Percentiles rank a stretch among this genome's conserved stretches.
Conservation (phyloP, 2,329 filamentous ascomycete genomes). For the Fusarium paranaense region DNA sequence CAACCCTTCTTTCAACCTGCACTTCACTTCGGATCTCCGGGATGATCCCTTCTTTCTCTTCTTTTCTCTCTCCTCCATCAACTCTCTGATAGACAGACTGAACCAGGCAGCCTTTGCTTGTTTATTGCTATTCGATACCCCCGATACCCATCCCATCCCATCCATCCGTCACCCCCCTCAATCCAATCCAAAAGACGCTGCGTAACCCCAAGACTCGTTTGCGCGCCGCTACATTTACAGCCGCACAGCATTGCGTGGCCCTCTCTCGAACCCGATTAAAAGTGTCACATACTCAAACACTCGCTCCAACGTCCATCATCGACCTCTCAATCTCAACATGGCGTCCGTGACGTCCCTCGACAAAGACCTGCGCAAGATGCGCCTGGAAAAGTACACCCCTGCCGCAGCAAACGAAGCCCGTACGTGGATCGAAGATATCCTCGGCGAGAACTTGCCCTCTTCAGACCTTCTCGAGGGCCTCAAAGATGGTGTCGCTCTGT, state of each 20-base stretch:
- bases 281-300: not conserved
- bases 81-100: not conserved
- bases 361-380: constrained; percentile 93
- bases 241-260: not conserved
- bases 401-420: constrained; percentile 87
- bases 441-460: constrained; percentile 78
- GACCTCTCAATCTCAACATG: constrained; percentile 64
- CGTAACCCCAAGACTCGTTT: constrained; percentile 4
- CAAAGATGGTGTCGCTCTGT: constrained; percentile 91
- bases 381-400: constrained; percentile 92
- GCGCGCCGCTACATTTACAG: constrained; percentile 3
- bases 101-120: constrained; percentile 9
- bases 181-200: not conserved
- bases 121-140: constrained; percentile 32
- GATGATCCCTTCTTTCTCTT: constrained; percentile 9
- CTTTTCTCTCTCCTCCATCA: constrained; percentile 11
- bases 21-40: constrained; percentile 31
- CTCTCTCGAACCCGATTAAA: not conserved
- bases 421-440: constrained; percentile 84
- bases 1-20: constrained; percentile 8
- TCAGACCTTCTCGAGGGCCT: constrained; percentile 86
- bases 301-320: not conserved
- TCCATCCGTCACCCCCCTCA: not conserved
- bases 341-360: constrained; percentile 94
- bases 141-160: not conserved